Evolutionary conservation across 805 yeast species (phyloP).

Genomic region (Metschnikowia proteae): DNA sequence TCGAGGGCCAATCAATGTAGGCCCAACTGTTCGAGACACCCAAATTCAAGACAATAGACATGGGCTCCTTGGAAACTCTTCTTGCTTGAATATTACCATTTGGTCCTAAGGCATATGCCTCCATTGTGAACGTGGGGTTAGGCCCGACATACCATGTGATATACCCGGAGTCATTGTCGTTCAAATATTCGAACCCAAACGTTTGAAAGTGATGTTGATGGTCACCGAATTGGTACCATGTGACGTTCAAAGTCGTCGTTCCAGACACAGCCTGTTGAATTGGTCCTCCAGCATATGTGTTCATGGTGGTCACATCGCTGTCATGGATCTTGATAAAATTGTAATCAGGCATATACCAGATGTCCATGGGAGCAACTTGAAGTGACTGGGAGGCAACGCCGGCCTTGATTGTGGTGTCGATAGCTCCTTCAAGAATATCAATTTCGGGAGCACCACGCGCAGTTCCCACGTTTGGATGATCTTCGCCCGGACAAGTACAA

Average conservation of each 20-base stretch:
- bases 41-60: slow-evolving; percentile 82
- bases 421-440: slow-evolving; percentile 24
- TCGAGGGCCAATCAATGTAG: slow-evolving; percentile 82
- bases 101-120: slow-evolving; percentile 75
- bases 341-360: slow-evolving; percentile 42
- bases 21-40: slow-evolving; percentile 94
- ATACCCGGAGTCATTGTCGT: slow-evolving; percentile 29
- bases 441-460: slow-evolving; percentile 40
- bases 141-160: slow-evolving; percentile 34
- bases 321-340: slow-evolving; percentile 28
- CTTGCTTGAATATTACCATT: slow-evolving; percentile 89
- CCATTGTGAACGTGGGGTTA: slow-evolving; percentile 65
- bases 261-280: slow-evolving; percentile 40
- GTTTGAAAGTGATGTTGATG: slow-evolving; percentile 26
- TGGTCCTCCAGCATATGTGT: slow-evolving; percentile 37
- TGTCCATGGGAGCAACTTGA: slow-evolving; percentile 44
- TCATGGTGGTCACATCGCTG: slow-evolving; percentile 30
- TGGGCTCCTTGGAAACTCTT: slow-evolving; percentile 81
- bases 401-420: slow-evolving; percentile 14
- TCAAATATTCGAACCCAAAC: slow-evolving; percentile 34
- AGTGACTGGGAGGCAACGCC: slow-evolving; percentile 35
- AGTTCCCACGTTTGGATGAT: slow-evolving; percentile 35
- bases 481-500: slow-evolving; percentile 35
- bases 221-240: slow-evolving; percentile 32
- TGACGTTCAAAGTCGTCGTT: slow-evolving; percentile 30